Conservation (phyloP, 1,139 yeast species). For the Taiozyma onychis region DNA sequence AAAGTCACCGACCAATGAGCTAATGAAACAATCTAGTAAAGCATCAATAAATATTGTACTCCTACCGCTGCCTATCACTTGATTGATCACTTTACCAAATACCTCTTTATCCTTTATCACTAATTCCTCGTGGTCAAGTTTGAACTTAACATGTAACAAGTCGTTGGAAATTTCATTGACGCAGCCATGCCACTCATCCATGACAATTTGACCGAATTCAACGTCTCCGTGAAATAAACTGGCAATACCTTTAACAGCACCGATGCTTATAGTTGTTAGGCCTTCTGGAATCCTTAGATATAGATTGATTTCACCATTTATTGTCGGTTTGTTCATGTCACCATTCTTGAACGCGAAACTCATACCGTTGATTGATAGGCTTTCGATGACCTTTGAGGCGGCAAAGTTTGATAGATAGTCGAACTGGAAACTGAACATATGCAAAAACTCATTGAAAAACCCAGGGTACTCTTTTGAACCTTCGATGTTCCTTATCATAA, state of each 20-base stretch:
- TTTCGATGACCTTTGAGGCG: slow-evolving; percentile 23
- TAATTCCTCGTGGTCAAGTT: slow-evolving; percentile 28
- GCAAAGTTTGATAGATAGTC: slow-evolving; percentile 14
- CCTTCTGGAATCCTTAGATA: slow-evolving; percentile 26
- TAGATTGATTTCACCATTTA: slow-evolving; percentile 28
- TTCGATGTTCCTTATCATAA: slow-evolving; percentile 23
- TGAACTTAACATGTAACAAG: slow-evolving; percentile 23
- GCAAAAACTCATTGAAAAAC: slow-evolving; percentile 14
- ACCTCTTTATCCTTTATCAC: slow-evolving; percentile 26
- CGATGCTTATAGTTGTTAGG: slow-evolving; percentile 22
- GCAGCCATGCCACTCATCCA: slow-evolving; percentile 32
- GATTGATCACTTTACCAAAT: slow-evolving; percentile 31
- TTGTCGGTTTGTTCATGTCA: slow-evolving; percentile 22
- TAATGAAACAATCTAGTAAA: slow-evolving; percentile 27
- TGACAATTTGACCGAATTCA: slow-evolving; percentile 30
- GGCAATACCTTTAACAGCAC: slow-evolving; percentile 30
- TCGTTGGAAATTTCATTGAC: slow-evolving; percentile 25
- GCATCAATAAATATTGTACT: slow-evolving; percentile 28
- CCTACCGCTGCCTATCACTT: slow-evolving; percentile 30
- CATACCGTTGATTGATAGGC: slow-evolving; percentile 29
- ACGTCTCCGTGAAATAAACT: slow-evolving; percentile 27
- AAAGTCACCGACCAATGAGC: slow-evolving; percentile 30
- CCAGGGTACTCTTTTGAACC: slow-evolving; percentile 14
- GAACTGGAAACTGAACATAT: slow-evolving; percentile 11
- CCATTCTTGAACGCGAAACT: slow-evolving; percentile 26